These are phyloP conservation scores for Pyronema omphalodes DNA, from an alignment of 495 filamentous ascomycete species.

Conservation along the genomic window DNA sequence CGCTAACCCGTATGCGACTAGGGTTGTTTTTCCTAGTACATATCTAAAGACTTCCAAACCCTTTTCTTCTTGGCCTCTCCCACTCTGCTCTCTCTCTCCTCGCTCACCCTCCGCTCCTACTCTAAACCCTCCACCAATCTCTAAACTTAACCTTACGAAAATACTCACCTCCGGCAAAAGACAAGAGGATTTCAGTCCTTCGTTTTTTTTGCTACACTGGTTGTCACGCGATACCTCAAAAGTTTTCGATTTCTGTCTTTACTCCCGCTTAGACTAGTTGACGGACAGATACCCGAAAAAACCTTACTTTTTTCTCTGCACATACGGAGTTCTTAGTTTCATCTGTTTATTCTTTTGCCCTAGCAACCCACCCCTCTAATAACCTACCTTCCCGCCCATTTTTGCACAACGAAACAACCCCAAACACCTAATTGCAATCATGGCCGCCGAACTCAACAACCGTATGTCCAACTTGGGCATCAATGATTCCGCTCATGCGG, in stretches of 20 bases:
- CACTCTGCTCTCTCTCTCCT: constrained; percentile 6
- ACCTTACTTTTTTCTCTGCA: constrained; percentile 8
- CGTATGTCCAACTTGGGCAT: constrained; percentile 19
- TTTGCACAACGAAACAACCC: not conserved
- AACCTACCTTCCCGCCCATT: constrained; percentile 6
- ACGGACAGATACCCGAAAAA: not conserved
- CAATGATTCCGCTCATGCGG: constrained; percentile 26
- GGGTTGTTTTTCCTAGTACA: not conserved
- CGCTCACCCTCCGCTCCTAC: constrained; percentile 17
- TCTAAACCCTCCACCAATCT: constrained; percentile 13
- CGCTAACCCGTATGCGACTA: too few species aligned
- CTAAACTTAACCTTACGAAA: constrained; percentile 13
- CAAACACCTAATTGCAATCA: constrained; percentile 29
- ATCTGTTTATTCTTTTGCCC: not conserved
- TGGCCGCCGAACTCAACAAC: constrained; percentile 93
- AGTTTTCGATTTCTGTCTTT: constrained; percentile 24
- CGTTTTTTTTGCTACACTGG: constrained; percentile 24
- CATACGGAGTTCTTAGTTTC: constrained; percentile 2
- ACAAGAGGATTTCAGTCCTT: constrained; percentile 28
- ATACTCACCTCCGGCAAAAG: constrained; percentile 29
- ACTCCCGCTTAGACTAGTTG: constrained; percentile 23
- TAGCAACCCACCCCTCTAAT: constrained; percentile 3
- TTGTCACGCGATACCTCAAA: constrained; percentile 13
- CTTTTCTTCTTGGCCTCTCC: constrained; percentile 7
- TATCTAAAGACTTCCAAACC: constrained; percentile 3